Conservation (phyloP, 2,329 filamentous ascomycete species). For the Talaromyces islandicus region DNA sequence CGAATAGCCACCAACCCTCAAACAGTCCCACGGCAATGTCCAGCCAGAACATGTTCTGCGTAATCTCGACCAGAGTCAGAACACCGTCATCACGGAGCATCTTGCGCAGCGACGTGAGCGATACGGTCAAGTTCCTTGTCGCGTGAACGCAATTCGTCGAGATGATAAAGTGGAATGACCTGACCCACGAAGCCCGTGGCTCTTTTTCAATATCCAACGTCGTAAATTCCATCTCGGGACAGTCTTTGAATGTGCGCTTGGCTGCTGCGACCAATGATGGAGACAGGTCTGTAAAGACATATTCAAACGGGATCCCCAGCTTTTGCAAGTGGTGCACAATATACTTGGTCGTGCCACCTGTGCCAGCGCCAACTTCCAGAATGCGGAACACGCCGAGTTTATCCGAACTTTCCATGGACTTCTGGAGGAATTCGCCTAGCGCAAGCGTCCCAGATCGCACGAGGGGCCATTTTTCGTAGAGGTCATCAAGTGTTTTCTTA, state of each 20-base stretch:
- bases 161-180: conserved; percentile 27
- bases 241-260: conserved; percentile 17
- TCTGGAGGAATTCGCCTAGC: neutral
- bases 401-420: neutral
- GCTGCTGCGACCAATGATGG: conserved; percentile 21
- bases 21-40: conserved; percentile 30
- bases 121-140: conserved; percentile 22
- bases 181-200: conserved; percentile 14
- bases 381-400: neutral
- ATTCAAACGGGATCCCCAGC: conserved; percentile 20
- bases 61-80: conserved; percentile 24
- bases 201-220: conserved; percentile 26
- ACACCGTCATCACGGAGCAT: conserved; percentile 21
- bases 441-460: neutral
- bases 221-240: conserved; percentile 18
- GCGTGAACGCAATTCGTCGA: conserved; percentile 33
- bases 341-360: conserved; percentile 23
- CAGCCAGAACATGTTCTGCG: conserved; percentile 20
- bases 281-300: conserved; percentile 31
- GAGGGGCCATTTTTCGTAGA: conserved; percentile 6
- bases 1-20: conserved; percentile 35
- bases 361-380: conserved; percentile 3
- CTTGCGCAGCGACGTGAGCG: conserved; percentile 20
- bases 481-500: neutral
- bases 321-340: conserved; percentile 15